These are phyloP conservation scores for Hordeum vulgare DNA, from an alignment of 176 grass and related monocot species.

Conservation along the genomic window DNA sequence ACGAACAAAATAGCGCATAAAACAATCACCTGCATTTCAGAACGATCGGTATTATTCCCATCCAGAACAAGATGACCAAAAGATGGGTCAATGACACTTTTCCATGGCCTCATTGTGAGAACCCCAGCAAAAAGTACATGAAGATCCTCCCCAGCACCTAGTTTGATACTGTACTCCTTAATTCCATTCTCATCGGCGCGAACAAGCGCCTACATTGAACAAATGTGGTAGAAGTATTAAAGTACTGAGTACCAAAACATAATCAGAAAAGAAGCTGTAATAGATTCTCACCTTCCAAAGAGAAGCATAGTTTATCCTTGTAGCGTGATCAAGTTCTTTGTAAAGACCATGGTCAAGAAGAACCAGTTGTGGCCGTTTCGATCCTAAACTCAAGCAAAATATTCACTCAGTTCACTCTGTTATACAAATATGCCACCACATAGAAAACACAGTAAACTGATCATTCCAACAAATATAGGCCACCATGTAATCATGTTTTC, in stretches of 20 bases:
- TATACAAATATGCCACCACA: neutral
- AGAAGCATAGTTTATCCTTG: conserved; percentile 87
- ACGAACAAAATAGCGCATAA: neutral
- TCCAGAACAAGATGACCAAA: conserved; percentile 67
- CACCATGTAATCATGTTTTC: neutral
- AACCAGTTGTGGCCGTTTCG: conserved; percentile 76
- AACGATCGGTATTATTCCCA: conserved; percentile 41
- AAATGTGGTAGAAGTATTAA: conserved; percentile 19
- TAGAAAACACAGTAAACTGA: neutral
- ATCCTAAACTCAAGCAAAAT: conserved; percentile 40
- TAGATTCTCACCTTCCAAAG: conserved; percentile 74
- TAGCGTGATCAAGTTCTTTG: conserved; percentile 81
- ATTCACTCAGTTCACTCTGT: neutral
- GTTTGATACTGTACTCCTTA: conserved; percentile 74
- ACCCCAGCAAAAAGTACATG: conserved; percentile 75
- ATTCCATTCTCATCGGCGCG: conserved; percentile 69
- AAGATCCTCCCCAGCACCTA: conserved; percentile 92
- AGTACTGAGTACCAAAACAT: neutral
- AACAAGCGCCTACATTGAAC: conserved; percentile 56
- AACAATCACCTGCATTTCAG: conserved; percentile 76
- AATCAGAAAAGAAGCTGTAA: conserved; percentile 18
- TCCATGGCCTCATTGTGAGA: conserved; percentile 92
- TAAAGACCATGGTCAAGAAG: conserved; percentile 96
- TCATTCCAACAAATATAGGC: neutral
- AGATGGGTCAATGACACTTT: conserved; percentile 80